Percentiles rank a stretch among this genome's conserved stretches.
Evolutionary conservation across 78 protist species (phyloP).

Genomic region (Polysphondylium violaceum): DNA sequence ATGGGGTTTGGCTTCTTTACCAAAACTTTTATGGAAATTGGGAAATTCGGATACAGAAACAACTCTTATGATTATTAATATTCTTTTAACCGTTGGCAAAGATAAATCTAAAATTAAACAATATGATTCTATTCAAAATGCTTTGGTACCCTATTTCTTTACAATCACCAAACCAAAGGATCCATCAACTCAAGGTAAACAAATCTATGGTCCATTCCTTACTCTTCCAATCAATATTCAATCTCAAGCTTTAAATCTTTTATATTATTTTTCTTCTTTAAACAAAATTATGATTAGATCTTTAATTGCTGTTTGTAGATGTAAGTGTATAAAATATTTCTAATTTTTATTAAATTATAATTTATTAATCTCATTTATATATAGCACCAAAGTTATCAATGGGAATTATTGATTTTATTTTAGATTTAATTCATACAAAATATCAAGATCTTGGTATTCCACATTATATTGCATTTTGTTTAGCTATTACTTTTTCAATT

Average conservation of each 20-base stretch:
- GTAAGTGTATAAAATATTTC: constrained; percentile 7
- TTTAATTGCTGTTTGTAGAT: constrained; percentile 72
- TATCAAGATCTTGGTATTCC: constrained; percentile 1
- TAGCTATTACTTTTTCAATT: constrained; percentile 38
- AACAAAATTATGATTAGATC: constrained; percentile 52
- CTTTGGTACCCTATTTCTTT: constrained; percentile 63
- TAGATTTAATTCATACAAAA: constrained; percentile 37
- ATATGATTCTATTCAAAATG: constrained; percentile 65
- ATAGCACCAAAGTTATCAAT: constrained; percentile 11
- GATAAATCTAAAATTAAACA: constrained; percentile 43
- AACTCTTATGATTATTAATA: constrained; percentile 47
- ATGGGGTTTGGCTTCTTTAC: constrained; percentile 67
- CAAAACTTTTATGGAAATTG: constrained; percentile 55
- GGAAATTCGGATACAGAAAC: constrained; percentile 46
- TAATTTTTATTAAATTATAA: not conserved
- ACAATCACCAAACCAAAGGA: constrained; percentile 51
- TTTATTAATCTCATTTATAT: not conserved
- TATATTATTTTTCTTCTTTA: constrained; percentile 49
- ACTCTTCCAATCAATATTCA: constrained; percentile 44
- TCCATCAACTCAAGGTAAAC: constrained; percentile 43
- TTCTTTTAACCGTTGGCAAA: constrained; percentile 53
- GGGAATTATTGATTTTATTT: constrained; percentile 20
- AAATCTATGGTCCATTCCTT: constrained; percentile 65
- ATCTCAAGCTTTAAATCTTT: constrained; percentile 31
- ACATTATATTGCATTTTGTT: constrained; percentile 57